These are phyloP conservation scores for Trametes villosa DNA, from an alignment of 768 basidiomycete genomes.

Conservation along the genomic window DNA sequence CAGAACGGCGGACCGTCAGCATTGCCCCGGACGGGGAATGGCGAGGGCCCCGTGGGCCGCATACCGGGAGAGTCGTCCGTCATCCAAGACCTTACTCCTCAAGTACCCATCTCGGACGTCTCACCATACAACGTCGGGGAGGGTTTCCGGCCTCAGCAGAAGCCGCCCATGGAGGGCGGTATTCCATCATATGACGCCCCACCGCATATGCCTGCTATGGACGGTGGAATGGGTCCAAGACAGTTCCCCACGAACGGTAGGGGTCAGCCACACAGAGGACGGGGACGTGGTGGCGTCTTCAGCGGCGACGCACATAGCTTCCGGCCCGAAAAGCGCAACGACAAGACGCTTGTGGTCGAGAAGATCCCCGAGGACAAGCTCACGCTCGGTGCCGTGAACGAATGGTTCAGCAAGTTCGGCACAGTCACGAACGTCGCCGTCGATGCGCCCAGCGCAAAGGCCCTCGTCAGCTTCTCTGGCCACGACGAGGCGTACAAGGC, in stretches of 20 bases:
- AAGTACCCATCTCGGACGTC: constrained; percentile 40
- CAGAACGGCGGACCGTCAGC: constrained; percentile 58
- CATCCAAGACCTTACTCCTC: constrained; percentile 81
- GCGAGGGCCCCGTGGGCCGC: constrained; percentile 41
- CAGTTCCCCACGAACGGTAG: constrained; percentile 40
- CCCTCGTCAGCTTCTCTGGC: constrained; percentile 83
- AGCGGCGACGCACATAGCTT: constrained; percentile 67
- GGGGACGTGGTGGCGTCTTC: constrained; percentile 59
- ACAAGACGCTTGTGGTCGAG: constrained; percentile 89
- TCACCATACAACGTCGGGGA: constrained; percentile 28
- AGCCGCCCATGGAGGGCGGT: constrained; percentile 9
- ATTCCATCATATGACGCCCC: constrained; percentile 1
- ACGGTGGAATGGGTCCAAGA: constrained; percentile 39
- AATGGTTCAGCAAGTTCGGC: constrained; percentile 92
- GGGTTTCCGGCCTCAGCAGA: constrained; percentile 11
- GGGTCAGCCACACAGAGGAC: constrained; percentile 39
- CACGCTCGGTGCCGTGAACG: constrained; percentile 75
- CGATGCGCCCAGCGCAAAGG: constrained; percentile 73
- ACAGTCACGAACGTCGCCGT: constrained; percentile 92
- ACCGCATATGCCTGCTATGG: constrained; percentile 23
- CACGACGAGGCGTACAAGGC: constrained; percentile 87
- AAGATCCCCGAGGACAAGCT: constrained; percentile 90
- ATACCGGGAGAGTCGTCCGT: constrained; percentile 78
- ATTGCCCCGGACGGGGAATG: constrained; percentile 59
- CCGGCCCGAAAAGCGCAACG: constrained; percentile 66